phyloP scores from a whole-genome alignment of 2,329 filamentous ascomycete genomes.

The Mycosphaerella sp. region DNA sequence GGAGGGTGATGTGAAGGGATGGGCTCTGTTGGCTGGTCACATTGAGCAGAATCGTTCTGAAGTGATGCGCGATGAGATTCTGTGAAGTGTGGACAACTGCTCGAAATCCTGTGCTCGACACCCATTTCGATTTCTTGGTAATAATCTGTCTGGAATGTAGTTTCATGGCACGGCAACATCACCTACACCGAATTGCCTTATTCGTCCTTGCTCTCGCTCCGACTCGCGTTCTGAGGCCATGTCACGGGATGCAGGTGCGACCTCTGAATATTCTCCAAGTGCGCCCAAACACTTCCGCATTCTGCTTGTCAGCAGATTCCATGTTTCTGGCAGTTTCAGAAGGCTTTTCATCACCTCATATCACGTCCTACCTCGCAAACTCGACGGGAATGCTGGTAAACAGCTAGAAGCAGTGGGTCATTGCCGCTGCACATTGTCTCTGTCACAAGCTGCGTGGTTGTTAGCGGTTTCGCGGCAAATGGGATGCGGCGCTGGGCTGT shows the following conservation, averaged over 20 bases:
- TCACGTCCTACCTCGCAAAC: no score
- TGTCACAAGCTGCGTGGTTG: no score
- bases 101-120: conserved; percentile 3
- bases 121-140: conserved; percentile 5
- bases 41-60: conserved; percentile 1
- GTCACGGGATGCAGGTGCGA: not conserved
- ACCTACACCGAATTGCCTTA: not conserved
- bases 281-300: not conserved
- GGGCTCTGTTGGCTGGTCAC: conserved; percentile 3
- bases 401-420: no score
- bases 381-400: no score
- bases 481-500: no score
- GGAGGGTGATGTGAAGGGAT: conserved; percentile 1
- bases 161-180: conserved; percentile 13
- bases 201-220: not conserved
- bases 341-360: no score
- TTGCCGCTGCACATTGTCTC: no score
- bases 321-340: no score
- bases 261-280: not conserved
- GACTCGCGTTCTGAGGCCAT: not conserved
- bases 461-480: no score
- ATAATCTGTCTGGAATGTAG: conserved; percentile 13
- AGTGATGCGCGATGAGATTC: conserved; percentile 9
- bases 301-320: no score
- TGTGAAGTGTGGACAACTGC: conserved; percentile 13